phyloP scores from a whole-genome alignment of 345 rosid genomes.

The Erodium maritimum region DNA sequence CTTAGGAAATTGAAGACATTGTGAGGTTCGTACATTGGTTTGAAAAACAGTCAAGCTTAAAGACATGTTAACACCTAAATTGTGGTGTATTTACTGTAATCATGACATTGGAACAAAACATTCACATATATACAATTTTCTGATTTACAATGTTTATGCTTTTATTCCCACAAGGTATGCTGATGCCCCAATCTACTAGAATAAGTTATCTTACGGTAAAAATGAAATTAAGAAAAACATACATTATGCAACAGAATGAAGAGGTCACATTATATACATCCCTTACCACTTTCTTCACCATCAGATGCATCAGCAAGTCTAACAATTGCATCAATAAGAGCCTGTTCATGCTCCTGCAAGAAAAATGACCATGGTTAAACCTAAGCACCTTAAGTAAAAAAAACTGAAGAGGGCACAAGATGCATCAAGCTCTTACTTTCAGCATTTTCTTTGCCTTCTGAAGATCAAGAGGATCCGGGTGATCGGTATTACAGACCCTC shows the following conservation, averaged over 20 bases:
- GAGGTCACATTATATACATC: constrained; percentile 3
- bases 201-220: neutral
- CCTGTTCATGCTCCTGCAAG: constrained; percentile 75
- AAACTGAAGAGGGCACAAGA: constrained; percentile 1
- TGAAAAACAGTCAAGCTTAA: neutral
- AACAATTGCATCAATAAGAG: constrained; percentile 72
- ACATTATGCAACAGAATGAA: neutral
- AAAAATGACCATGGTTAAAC: neutral
- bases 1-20: neutral
- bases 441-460: constrained; percentile 89
- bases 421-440: constrained; percentile 36
- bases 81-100: no score
- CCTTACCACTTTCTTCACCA: constrained; percentile 96
- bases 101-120: no score
- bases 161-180: no score
- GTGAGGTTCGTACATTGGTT: neutral
- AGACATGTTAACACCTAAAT: no score
- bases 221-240: neutral
- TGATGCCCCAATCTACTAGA: neutral
- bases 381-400: neutral
- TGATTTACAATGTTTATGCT: no score
- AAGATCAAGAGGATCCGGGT: constrained; percentile 66
- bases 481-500: constrained; percentile 61
- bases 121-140: no score
- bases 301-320: constrained; percentile 87